Evolutionary conservation across 768 basidiomycete species (phyloP).

Genomic region (Boletus patriciae): DNA sequence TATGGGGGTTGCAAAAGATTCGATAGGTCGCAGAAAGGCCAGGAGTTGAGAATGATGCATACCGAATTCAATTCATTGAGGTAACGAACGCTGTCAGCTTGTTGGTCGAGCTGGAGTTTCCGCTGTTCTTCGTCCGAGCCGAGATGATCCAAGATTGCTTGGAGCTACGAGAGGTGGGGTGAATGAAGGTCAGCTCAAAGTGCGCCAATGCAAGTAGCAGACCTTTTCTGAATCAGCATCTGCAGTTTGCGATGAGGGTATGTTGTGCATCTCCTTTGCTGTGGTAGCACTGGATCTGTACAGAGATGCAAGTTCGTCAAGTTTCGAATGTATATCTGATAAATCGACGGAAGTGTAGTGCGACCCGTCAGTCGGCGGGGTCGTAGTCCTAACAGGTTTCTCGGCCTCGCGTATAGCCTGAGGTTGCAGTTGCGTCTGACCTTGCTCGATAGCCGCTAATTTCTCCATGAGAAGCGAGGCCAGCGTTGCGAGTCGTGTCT

Average conservation of each 20-base stretch:
- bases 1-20: constrained; percentile 25
- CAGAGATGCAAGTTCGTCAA: constrained; percentile 38
- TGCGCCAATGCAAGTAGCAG: background rate
- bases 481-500: constrained; percentile 39
- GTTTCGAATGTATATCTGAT: constrained; percentile 36
- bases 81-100: constrained; percentile 73
- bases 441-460: constrained; percentile 32
- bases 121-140: constrained; percentile 49
- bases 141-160: constrained; percentile 49
- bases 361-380: too few species aligned
- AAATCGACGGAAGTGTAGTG: constrained; percentile 17
- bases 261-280: background rate
- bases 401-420: constrained; percentile 13
- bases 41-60: constrained; percentile 21
- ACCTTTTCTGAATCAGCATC: constrained; percentile 24
- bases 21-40: background rate
- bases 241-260: background rate
- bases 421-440: constrained; percentile 19
- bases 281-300: constrained; percentile 7
- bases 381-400: background rate
- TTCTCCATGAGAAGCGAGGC: constrained; percentile 39
- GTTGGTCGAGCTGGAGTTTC: constrained; percentile 55
- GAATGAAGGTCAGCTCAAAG: background rate
- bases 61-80: constrained; percentile 76
- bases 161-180: constrained; percentile 30